phyloP scores from a whole-genome alignment of 2,329 filamentous ascomycete genomes.

The Diaporthe eres region DNA sequence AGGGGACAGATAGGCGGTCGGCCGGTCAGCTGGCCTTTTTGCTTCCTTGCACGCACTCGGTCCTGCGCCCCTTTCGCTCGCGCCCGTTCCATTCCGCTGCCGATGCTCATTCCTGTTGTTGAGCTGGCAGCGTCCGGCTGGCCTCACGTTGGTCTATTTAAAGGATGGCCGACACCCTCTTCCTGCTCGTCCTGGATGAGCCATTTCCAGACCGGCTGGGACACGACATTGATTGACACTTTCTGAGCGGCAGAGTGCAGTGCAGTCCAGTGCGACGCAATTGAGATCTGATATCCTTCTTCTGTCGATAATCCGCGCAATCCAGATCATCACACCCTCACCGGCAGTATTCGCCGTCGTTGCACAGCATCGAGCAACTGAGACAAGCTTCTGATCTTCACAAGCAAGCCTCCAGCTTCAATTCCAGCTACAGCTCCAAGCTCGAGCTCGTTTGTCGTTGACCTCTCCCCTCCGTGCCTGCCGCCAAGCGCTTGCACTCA shows the following conservation, averaged over 20 bases:
- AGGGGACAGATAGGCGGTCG: slow-evolving; percentile 32
- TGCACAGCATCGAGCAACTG: not conserved
- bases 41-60: not conserved
- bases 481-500: not conserved
- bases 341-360: not conserved
- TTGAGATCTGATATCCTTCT: not conserved
- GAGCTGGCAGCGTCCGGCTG: not conserved
- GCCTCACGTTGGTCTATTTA: slow-evolving; percentile 16
- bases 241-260: not conserved
- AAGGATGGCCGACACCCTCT: slow-evolving; percentile 20
- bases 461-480: not conserved
- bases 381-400: slow-evolving; percentile 9
- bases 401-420: slow-evolving; percentile 21
- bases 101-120: not conserved
- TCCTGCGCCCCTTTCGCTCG: slow-evolving; percentile 22
- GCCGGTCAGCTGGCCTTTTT: not conserved
- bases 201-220: slow-evolving; percentile 6
- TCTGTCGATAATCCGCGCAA: not conserved
- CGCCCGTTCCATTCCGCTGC: slow-evolving; percentile 6
- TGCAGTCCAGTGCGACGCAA: slow-evolving; percentile 2
- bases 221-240: not conserved
- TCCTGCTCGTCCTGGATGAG: not conserved
- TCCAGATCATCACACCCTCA: slow-evolving; percentile 5
- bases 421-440: not conserved
- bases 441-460: not conserved